Evolutionary conservation across 108 stramenopile genomes (phyloP).

Genomic region (Tribonema minus): DNA sequence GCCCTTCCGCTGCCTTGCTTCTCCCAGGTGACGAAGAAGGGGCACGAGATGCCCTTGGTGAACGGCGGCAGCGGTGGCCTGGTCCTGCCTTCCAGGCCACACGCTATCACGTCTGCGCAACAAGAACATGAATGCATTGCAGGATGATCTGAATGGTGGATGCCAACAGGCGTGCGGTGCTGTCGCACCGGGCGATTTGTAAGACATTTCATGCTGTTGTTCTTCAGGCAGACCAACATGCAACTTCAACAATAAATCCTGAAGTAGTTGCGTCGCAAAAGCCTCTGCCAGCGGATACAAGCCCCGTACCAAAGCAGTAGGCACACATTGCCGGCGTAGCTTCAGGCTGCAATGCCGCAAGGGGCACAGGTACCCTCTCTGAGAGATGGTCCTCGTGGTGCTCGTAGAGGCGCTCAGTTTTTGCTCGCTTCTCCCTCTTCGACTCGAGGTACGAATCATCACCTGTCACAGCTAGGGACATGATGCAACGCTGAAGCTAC

Average conservation of each 20-base stretch:
- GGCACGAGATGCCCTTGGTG: conserved; percentile 19
- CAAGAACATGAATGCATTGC: too few relatives aligned
- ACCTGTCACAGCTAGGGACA: too few relatives aligned
- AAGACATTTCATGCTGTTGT: not conserved
- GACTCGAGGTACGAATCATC: too few relatives aligned
- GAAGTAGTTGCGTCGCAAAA: not conserved
- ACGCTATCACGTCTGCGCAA: conserved; percentile 39
- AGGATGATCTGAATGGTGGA: not conserved
- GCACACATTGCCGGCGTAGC: conserved; percentile 48
- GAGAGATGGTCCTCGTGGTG: too few relatives aligned
- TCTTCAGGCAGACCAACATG: not conserved
- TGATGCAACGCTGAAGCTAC: too few relatives aligned
- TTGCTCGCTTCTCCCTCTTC: too few relatives aligned
- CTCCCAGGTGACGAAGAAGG: conserved; percentile 54
- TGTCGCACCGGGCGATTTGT: not conserved
- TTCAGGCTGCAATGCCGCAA: too few relatives aligned
- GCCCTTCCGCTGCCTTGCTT: conserved; percentile 32
- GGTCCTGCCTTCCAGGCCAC: conserved; percentile 13
- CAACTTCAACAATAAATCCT: not conserved
- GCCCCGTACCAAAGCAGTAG: conserved; percentile 47
- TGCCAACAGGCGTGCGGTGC: not conserved
- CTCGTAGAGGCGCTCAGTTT: too few relatives aligned
- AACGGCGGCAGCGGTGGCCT: conserved; percentile 8
- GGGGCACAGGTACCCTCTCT: too few relatives aligned
- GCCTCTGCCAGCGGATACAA: too few relatives aligned